Conservation (phyloP, 2,329 filamentous ascomycete genomes). For the Penicillium sp. region DNA sequence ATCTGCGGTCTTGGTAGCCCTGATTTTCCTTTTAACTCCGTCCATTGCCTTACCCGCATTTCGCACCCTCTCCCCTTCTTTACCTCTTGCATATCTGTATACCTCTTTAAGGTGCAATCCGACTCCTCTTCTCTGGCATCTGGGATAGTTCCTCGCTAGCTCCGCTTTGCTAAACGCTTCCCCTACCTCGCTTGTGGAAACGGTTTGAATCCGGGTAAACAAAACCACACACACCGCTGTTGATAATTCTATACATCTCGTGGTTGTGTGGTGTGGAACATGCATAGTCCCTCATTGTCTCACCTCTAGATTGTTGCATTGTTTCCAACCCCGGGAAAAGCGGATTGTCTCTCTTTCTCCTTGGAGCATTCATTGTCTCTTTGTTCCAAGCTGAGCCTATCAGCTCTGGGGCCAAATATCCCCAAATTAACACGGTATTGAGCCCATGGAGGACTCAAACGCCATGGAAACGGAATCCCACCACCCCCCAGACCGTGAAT, state of each 20-base stretch:
- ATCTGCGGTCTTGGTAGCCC: slow-evolving; percentile 20
- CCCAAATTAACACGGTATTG: not conserved
- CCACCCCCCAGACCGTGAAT: slow-evolving; percentile 49
- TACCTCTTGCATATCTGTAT: slow-evolving; percentile 29
- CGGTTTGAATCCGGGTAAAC: not conserved
- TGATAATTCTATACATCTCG: slow-evolving; percentile 43
- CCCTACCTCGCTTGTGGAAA: not conserved
- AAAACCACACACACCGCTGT: not conserved
- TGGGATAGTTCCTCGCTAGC: not conserved
- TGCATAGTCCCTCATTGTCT: slow-evolving; percentile 55
- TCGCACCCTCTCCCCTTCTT: slow-evolving; percentile 19
- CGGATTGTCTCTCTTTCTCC: slow-evolving; percentile 30
- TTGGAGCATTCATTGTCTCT: slow-evolving; percentile 3
- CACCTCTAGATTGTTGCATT: slow-evolving; percentile 44
- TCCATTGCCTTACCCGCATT: slow-evolving; percentile 35
- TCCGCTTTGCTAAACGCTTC: not conserved
- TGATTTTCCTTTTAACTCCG: slow-evolving; percentile 33
- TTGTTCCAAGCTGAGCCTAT: slow-evolving; percentile 7
- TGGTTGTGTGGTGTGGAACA: slow-evolving; percentile 48
- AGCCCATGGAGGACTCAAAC: slow-evolving; percentile 49
- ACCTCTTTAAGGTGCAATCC: slow-evolving; percentile 9
- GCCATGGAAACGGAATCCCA: slow-evolving; percentile 52
- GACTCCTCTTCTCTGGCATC: slow-evolving; percentile 2
- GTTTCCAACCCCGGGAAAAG: slow-evolving; percentile 12
- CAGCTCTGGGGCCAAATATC: not conserved